These are phyloP conservation scores for Pontederia crassipes DNA, from an alignment of 176 grass and related monocot species.

Conservation along the genomic window DNA sequence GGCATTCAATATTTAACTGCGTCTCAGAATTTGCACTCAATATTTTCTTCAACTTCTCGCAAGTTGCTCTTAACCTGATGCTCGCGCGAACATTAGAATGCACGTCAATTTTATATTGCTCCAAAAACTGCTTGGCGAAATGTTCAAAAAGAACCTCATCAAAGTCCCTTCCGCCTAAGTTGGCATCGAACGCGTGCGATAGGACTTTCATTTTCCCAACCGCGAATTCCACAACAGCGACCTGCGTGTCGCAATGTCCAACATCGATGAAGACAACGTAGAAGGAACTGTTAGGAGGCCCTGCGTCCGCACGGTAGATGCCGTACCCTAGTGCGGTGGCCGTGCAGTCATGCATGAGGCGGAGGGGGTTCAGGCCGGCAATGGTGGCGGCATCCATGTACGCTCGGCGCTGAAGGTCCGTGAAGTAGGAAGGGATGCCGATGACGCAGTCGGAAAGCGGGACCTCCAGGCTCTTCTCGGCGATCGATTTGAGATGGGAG, in stretches of 20 bases:
- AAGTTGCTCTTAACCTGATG: conserved; percentile 57
- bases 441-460: conserved; percentile 66
- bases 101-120: conserved; percentile 51
- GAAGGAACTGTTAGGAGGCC: conserved; percentile 16
- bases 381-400: conserved; percentile 69
- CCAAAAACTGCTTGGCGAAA: conserved; percentile 56
- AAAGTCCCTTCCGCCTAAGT: conserved; percentile 82
- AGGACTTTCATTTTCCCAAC: conserved; percentile 51
- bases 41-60: conserved; percentile 93
- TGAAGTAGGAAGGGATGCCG: conserved; percentile 86
- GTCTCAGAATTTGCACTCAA: conserved; percentile 70
- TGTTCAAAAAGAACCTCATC: conserved; percentile 76
- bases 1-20: conserved; percentile 67
- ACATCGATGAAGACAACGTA: conserved; percentile 69
- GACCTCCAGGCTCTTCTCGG: conserved; percentile 51
- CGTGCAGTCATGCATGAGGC: conserved; percentile 79
- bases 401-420: conserved; percentile 57
- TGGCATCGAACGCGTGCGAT: conserved; percentile 64
- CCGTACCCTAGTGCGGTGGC: conserved; percentile 84
- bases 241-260: conserved; percentile 83
- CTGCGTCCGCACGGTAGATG: conserved; percentile 80
- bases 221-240: conserved; percentile 52
- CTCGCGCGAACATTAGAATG: conserved; percentile 49
- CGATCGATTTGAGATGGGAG: conserved; percentile 51
- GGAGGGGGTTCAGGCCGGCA: conserved; percentile 61